Conservation (phyloP, 2,329 filamentous ascomycete genomes). For the Colletotrichum gloeosporioides region DNA sequence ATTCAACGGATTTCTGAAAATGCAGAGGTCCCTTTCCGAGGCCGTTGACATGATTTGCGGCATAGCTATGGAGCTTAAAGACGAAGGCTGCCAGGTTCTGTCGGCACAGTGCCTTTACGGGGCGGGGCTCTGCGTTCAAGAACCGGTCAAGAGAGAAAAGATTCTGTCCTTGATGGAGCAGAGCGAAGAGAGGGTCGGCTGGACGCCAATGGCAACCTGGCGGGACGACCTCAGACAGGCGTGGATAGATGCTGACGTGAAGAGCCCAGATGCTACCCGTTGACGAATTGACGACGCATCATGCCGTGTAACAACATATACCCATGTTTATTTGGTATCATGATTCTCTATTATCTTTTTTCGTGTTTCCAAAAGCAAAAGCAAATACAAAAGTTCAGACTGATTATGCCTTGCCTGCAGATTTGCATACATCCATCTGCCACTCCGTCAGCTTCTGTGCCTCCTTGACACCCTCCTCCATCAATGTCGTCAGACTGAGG, state of each 20-base stretch:
- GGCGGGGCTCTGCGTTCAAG: conserved; percentile 45
- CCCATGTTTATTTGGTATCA: background rate
- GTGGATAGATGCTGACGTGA: conserved; percentile 30
- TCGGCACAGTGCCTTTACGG: conserved; percentile 49
- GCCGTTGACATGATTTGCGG: conserved; percentile 45
- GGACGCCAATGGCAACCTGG: conserved; percentile 40
- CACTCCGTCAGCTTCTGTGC: conserved; percentile 47
- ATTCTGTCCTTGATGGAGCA: conserved; percentile 41
- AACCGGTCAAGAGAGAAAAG: conserved; percentile 36
- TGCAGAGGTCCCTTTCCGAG: conserved; percentile 27
- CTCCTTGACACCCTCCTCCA: conserved; percentile 49
- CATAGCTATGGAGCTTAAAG: conserved; percentile 49
- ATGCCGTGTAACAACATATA: background rate
- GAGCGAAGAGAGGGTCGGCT: conserved; percentile 40
- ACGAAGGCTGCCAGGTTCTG: conserved; percentile 45
- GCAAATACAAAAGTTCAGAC: background rate
- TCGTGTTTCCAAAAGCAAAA: background rate
- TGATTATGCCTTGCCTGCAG: conserved; percentile 44
- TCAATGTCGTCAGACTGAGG: conserved; percentile 40
- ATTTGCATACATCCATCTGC: conserved; percentile 54
- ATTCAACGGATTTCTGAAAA: conserved; percentile 48
- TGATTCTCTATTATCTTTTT: background rate
- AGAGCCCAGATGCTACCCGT: background rate
- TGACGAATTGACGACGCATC: background rate
- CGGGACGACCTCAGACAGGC: conserved; percentile 34